Conservation (phyloP, 192 early-diverging fungal genomes). For the Mortierella antarctica region DNA sequence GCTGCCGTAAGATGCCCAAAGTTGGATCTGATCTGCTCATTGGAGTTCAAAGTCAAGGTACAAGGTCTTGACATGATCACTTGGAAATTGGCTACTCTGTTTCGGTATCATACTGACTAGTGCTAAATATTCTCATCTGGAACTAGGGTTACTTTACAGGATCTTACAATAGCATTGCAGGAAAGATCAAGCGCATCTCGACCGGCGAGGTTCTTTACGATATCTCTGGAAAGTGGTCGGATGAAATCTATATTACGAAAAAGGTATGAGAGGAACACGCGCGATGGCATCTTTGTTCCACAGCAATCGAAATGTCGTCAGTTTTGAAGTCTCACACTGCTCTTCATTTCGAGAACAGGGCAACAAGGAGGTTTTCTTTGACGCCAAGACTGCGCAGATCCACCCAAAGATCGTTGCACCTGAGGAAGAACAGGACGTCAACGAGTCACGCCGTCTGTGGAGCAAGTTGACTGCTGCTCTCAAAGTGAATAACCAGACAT, state of each 20-base stretch:
- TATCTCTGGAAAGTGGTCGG: slow-evolving; percentile 91
- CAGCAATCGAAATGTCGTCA: not conserved
- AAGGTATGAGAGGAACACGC: slow-evolving; percentile 11
- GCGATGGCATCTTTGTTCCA: not conserved
- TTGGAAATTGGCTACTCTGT: not conserved
- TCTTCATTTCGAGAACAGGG: slow-evolving; percentile 18
- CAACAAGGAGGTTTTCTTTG: slow-evolving; percentile 77
- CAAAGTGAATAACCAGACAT: slow-evolving; percentile 67
- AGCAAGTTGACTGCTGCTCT: slow-evolving; percentile 80
- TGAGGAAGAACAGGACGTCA: slow-evolving; percentile 75
- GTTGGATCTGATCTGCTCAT: slow-evolving; percentile 79
- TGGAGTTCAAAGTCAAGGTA: slow-evolving; percentile 95
- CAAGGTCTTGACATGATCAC: not conserved
- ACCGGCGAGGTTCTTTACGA: slow-evolving; percentile 82
- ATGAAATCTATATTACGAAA: slow-evolving; percentile 70
- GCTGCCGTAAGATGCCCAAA: slow-evolving; percentile 77
- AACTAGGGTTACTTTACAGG: slow-evolving; percentile 81
- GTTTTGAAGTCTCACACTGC: not conserved
- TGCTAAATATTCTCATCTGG: not conserved
- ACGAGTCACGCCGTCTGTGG: slow-evolving; percentile 91
- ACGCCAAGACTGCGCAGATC: slow-evolving; percentile 72
- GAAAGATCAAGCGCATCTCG: slow-evolving; percentile 83
- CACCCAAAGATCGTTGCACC: slow-evolving; percentile 77
- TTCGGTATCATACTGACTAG: not conserved
- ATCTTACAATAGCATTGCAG: slow-evolving; percentile 80